Base-by-base conservation (phyloP, 2,329 filamentous ascomycete species). In the Beauveria sp. region DNA sequence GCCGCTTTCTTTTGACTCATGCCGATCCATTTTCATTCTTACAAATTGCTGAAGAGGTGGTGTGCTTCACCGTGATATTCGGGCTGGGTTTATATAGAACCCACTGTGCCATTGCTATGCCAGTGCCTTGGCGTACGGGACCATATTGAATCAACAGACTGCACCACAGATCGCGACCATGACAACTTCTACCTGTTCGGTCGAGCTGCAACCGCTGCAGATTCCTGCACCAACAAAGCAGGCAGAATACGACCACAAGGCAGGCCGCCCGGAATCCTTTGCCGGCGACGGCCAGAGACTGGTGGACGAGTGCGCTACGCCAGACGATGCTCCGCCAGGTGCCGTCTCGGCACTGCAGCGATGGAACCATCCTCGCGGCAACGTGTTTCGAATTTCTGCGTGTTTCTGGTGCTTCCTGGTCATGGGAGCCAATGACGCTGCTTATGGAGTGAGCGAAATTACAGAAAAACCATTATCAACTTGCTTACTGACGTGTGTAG, bases 341-440 rank as follows among this genome's bases (percentile, higher is more conserved):
- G 57, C 57, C 28, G 52, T 51, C n/a, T 54, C 49, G 9, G 49
- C 55, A 14, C 8, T 55, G 53, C 63, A 82, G 68, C 75, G 71
- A 63, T 82, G 75, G 83, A 84, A 79, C 65, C 72, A 75, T 65
- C 78, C 83, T 51, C 76, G 71, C 14, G 70, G 71, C 2, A 86
- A 83, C 62, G 72, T 77, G 3, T 73, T 75, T 64, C 78, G 80
- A 10, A 74, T 84, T 1, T 71, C 75, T 2, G 77, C 84, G 0
- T 79, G 81, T 0, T 86, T 86, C 70, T 85, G 78, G 75, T 80
- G 78, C 7, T 83, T 88, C 63, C 67, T 83, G 5, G 78, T 83
- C 1, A 80, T 84, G 69, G 85, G 85, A 0, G 78, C 81, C 10
- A 85, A 84, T 60, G 83, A 85, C 70, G 78, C 81, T 2, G 81